These are phyloP conservation scores for Microbotryum scabiosae DNA, from an alignment of 1,284 basidiomycete species.

Conservation along the genomic window DNA sequence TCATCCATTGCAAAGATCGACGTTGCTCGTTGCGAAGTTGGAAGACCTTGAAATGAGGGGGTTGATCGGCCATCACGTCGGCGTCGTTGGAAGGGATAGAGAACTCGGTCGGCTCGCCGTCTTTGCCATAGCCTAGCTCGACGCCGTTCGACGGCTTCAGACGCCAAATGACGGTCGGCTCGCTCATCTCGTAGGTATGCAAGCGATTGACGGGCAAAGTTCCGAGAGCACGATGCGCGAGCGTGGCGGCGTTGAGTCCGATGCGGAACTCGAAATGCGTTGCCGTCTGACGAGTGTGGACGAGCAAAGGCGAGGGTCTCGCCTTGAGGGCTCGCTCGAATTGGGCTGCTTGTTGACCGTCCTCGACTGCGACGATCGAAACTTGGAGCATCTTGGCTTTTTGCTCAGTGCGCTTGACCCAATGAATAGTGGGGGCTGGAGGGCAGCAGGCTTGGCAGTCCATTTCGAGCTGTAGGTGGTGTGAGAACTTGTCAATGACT, in stretches of 20 bases:
- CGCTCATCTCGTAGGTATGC: constrained; percentile 63
- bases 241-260: constrained; percentile 76
- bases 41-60: constrained; percentile 60
- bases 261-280: constrained; percentile 60
- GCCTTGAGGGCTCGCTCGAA: constrained; percentile 62
- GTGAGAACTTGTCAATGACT: neutral
- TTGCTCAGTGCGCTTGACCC: constrained; percentile 49
- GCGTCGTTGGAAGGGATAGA: constrained; percentile 64
- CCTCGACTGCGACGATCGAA: constrained; percentile 56
- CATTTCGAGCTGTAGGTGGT: constrained; percentile 33
- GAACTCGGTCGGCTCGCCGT: constrained; percentile 45
- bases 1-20: constrained; percentile 88
- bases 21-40: constrained; percentile 73
- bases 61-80: constrained; percentile 67
- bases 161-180: constrained; percentile 40
- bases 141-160: constrained; percentile 47
- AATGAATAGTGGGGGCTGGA: constrained; percentile 60
- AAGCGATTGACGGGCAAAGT: constrained; percentile 62
- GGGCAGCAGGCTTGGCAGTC: constrained; percentile 72
- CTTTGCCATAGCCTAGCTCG: constrained; percentile 8
- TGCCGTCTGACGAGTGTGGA: constrained; percentile 69
- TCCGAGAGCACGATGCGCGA: constrained; percentile 77
- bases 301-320: constrained; percentile 76
- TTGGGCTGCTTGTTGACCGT: constrained; percentile 56
- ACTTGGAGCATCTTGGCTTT: constrained; percentile 51